Evolutionary conservation across 2,329 filamentous ascomycete species (phyloP).

Genomic region (Beauveria sp.): DNA sequence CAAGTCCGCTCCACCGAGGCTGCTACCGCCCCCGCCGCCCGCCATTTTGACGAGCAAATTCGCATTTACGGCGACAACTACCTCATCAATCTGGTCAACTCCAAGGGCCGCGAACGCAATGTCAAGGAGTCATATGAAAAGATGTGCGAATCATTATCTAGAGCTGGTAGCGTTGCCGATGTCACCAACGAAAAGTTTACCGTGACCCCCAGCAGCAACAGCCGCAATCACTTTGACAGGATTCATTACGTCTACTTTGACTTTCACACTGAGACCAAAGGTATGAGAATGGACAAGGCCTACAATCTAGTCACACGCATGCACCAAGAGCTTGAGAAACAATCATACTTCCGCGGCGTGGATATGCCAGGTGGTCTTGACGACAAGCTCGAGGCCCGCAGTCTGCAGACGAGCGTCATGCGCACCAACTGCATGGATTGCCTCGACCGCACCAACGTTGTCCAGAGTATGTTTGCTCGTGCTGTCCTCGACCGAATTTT

Average conservation of each 20-base stretch:
- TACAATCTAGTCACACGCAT: slow-evolving; percentile 79
- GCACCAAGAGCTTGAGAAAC: slow-evolving; percentile 63
- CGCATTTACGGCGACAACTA: slow-evolving; percentile 92
- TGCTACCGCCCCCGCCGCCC: slow-evolving; percentile 68
- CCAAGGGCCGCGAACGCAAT: slow-evolving; percentile 80
- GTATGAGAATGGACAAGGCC: slow-evolving; percentile 85
- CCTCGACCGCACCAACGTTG: slow-evolving; percentile 92
- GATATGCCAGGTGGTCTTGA: slow-evolving; percentile 68
- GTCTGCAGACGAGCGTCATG: slow-evolving; percentile 80
- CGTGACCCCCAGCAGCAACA: slow-evolving; percentile 58
- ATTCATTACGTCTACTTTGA: slow-evolving; percentile 98
- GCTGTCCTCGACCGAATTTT: slow-evolving; percentile 86
- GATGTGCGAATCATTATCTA: slow-evolving; percentile 68
- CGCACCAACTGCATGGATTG: slow-evolving; percentile 99
- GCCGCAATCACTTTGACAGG: slow-evolving; percentile 62
- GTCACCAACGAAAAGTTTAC: slow-evolving; percentile 74
- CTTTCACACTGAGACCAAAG: slow-evolving; percentile 96
- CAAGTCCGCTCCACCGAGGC: slow-evolving; percentile 80
- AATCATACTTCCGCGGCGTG: slow-evolving; percentile 88
- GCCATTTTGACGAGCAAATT: slow-evolving; percentile 92
- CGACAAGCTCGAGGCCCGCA: slow-evolving; percentile 71
- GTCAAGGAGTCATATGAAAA: slow-evolving; percentile 94
- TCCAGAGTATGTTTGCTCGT: slow-evolving; percentile 93
- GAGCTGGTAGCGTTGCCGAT: slow-evolving; percentile 59
- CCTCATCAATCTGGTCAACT: slow-evolving; percentile 94